phyloP scores from a whole-genome alignment of 2,329 filamentous ascomycete genomes.

The Chrysoporthe deuterocubensis region DNA sequence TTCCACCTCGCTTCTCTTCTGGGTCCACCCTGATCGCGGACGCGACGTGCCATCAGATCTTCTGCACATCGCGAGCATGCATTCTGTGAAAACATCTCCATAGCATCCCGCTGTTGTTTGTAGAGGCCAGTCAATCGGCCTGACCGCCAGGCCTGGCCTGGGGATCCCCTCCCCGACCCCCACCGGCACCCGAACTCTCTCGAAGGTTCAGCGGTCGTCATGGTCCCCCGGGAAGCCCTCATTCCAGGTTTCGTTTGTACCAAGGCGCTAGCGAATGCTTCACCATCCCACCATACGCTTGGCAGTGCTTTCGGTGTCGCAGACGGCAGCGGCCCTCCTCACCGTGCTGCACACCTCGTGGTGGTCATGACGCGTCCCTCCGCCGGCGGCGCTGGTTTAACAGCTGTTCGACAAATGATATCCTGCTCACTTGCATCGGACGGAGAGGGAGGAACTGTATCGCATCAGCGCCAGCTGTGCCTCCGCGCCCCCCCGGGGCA shows the following conservation, averaged over 20 bases:
- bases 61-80: background rate
- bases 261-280: background rate
- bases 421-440: too few species aligned
- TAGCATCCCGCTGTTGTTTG: background rate
- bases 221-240: background rate
- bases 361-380: background rate
- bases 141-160: background rate
- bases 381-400: too few species aligned
- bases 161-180: background rate
- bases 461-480: background rate
- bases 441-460: too few species aligned
- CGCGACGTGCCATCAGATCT: background rate
- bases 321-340: too few species aligned
- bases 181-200: background rate
- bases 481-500: background rate
- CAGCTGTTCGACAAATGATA: too few species aligned
- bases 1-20: conserved; percentile 1
- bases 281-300: background rate
- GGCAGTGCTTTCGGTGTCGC: background rate
- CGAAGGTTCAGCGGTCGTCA: background rate
- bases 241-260: background rate
- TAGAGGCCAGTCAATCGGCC: background rate
- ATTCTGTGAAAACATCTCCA: background rate
- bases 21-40: background rate
- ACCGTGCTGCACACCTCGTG: background rate